phyloP scores from a whole-genome alignment of 768 basidiomycete species.

The Tulasnella sp. region DNA sequence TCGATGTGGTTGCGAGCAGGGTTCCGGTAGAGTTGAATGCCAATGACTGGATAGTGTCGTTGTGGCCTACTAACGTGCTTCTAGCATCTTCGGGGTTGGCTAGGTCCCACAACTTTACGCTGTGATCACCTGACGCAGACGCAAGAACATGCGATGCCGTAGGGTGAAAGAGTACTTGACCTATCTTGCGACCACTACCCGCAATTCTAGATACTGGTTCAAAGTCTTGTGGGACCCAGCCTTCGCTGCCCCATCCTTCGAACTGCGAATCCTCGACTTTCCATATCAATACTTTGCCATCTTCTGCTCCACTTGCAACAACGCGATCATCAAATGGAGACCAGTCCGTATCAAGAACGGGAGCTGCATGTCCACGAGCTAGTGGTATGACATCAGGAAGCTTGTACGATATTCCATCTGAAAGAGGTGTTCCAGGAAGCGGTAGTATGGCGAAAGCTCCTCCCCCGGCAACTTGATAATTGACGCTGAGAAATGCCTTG shows the following conservation, averaged over 20 bases:
- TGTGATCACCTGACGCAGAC: constrained; percentile 64
- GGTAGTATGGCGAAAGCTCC: constrained; percentile 94
- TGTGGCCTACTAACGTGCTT: constrained; percentile 55
- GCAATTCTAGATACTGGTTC: constrained; percentile 73
- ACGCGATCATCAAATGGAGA: constrained; percentile 84
- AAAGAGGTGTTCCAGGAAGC: constrained; percentile 34
- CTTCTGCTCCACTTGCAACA: constrained; percentile 86
- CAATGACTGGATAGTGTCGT: constrained; percentile 76
- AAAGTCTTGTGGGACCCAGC: constrained; percentile 71
- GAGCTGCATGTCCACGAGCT: constrained; percentile 57
- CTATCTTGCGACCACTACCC: constrained; percentile 75
- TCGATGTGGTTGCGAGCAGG: constrained; percentile 73
- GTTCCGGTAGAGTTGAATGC: constrained; percentile 73
- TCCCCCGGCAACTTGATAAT: constrained; percentile 88
- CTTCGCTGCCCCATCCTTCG: constrained; percentile 73
- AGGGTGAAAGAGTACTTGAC: constrained; percentile 89
- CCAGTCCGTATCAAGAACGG: constrained; percentile 93
- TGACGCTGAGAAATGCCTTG: constrained; percentile 79
- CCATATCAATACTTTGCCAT: constrained; percentile 88
- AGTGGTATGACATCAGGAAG: constrained; percentile 88
- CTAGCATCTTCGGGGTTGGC: constrained; percentile 54
- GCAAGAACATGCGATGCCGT: constrained; percentile 79
- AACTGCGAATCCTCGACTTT: constrained; percentile 62
- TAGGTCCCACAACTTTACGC: constrained; percentile 86
- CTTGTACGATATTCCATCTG: constrained; percentile 46